phyloP scores from a whole-genome alignment of 805 yeast species.

The Lipomyces orientalis region DNA sequence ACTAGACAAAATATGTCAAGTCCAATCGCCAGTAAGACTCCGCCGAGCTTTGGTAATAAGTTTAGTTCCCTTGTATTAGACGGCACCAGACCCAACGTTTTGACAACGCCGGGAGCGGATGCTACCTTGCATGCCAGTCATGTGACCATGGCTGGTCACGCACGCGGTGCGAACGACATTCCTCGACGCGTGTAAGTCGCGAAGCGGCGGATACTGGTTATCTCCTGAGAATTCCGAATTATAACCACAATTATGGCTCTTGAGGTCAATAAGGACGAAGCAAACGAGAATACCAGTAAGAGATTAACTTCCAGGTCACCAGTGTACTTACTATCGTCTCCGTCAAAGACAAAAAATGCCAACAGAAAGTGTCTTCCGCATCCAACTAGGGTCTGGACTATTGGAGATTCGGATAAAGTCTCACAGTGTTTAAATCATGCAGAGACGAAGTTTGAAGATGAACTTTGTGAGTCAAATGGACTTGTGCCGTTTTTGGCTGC shows the following conservation, averaged over 20 bases:
- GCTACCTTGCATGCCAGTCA: too few species aligned
- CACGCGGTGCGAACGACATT: too few species aligned
- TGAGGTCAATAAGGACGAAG: too few species aligned
- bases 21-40: background rate
- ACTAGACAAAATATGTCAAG: background rate
- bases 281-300: background rate
- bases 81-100: too few species aligned
- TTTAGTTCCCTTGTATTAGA: too few species aligned
- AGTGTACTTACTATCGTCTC: conserved; percentile 2
- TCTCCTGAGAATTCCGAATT: background rate
- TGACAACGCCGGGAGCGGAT: too few species aligned
- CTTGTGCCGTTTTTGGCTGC: background rate
- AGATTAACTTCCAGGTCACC: background rate
- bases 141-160: too few species aligned
- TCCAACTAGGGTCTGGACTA: conserved; percentile 21
- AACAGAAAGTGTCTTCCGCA: background rate
- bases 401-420: conserved; percentile 19
- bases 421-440: conserved; percentile 22
- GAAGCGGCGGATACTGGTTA: too few species aligned
- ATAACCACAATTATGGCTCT: background rate
- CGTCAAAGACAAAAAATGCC: conserved; percentile 8
- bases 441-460: conserved; percentile 28
- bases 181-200: too few species aligned
- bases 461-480: conserved; percentile 25
- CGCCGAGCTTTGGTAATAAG: background rate